These are phyloP conservation scores for Saxophila tyrrhenica DNA, from an alignment of 495 filamentous ascomycete species.

Conservation along the genomic window DNA sequence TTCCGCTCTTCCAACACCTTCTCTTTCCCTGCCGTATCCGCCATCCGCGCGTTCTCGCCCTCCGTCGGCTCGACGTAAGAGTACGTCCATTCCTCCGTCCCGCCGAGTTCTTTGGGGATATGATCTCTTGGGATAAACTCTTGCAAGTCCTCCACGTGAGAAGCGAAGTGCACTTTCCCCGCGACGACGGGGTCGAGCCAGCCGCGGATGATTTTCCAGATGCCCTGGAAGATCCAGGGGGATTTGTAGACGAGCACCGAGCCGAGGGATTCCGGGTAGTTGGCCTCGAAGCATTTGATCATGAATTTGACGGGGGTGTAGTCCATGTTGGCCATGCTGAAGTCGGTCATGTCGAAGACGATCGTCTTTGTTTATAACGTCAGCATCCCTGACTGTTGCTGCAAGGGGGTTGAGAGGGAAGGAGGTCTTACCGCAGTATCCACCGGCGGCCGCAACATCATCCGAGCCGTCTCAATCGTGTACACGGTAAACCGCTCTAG, in stretches of 20 bases:
- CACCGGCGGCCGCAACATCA: constrained; percentile 65
- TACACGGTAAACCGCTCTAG: constrained; percentile 88
- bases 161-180: constrained; percentile 88
- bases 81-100: constrained; percentile 72
- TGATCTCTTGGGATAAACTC: constrained; percentile 58
- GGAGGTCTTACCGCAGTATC: constrained; percentile 73
- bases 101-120: constrained; percentile 71
- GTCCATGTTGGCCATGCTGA: constrained; percentile 93
- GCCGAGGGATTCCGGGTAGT: constrained; percentile 89
- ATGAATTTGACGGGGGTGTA: constrained; percentile 96
- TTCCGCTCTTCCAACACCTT: constrained; percentile 48
- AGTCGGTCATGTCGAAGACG: constrained; percentile 90
- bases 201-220: constrained; percentile 74
- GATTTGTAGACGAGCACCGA: constrained; percentile 93
- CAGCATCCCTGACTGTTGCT: background rate
- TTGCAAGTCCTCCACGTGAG: constrained; percentile 65
- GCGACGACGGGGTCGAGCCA: constrained; percentile 98
- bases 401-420: too few relatives aligned
- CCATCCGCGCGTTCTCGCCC: constrained; percentile 62
- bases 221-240: constrained; percentile 88
- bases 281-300: constrained; percentile 98
- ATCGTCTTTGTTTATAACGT: constrained; percentile 48
- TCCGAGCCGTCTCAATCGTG: constrained; percentile 80
- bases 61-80: constrained; percentile 61
- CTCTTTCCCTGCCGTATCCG: constrained; percentile 52